Conservation (phyloP, 2,329 filamentous ascomycete genomes). For the Neurospora sp. region DNA sequence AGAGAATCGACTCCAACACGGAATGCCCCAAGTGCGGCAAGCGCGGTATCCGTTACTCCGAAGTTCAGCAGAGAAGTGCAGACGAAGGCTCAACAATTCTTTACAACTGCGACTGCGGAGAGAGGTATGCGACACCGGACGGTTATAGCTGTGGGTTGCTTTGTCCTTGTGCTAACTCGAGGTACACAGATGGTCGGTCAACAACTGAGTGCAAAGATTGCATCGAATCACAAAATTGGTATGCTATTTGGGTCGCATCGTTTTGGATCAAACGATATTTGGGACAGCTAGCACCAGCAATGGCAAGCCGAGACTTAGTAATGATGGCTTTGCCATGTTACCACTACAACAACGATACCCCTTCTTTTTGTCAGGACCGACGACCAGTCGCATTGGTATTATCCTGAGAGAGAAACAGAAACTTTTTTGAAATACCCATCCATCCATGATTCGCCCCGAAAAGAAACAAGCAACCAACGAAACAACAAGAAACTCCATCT, state of each 20-base stretch:
- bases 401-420: background rate
- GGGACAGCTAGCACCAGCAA: background rate
- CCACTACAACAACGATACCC: background rate
- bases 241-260: background rate
- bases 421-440: background rate
- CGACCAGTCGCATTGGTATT: background rate
- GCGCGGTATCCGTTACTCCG: slow-evolving; percentile 74
- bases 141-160: background rate
- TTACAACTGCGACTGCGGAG: slow-evolving; percentile 77
- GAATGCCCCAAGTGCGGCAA: slow-evolving; percentile 74
- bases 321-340: background rate
- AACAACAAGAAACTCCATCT: slow-evolving; percentile 11
- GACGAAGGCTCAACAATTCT: slow-evolving; percentile 94
- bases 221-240: background rate
- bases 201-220: slow-evolving; percentile 14
- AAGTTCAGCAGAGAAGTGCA: slow-evolving; percentile 78
- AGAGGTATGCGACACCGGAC: slow-evolving; percentile 51
- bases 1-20: slow-evolving; percentile 53
- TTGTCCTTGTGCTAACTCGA: slow-evolving; percentile 7
- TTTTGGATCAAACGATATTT: background rate
- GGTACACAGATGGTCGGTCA: slow-evolving; percentile 15
- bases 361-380: background rate
- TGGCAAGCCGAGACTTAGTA: background rate
- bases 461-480: background rate
- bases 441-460: background rate